Percentiles rank a stretch among this genome's conserved stretches.
phyloP scores from a whole-genome alignment of 495 filamentous ascomycete species.

The Tuber microsphaerosporum region DNA sequence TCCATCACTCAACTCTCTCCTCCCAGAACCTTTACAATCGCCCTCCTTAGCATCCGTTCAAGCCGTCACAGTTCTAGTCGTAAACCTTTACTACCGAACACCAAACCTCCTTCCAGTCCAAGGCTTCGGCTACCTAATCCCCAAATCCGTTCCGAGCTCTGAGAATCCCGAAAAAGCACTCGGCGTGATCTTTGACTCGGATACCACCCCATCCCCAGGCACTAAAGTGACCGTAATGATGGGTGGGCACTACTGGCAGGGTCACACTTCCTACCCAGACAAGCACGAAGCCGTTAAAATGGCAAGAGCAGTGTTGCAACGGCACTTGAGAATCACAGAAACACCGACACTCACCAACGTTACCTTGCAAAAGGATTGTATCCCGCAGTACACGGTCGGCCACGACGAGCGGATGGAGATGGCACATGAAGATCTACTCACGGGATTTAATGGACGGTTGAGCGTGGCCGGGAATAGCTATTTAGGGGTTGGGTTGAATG shows the following conservation, averaged over 20 bases:
- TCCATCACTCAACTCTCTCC: constrained; percentile 44
- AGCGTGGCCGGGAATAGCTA: constrained; percentile 77
- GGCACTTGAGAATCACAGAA: constrained; percentile 65
- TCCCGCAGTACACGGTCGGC: constrained; percentile 81
- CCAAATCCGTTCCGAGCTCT: constrained; percentile 57
- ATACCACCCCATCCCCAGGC: constrained; percentile 52
- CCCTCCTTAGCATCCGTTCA: constrained; percentile 50
- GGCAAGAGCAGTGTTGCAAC: constrained; percentile 59
- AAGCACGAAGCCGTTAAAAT: constrained; percentile 58
- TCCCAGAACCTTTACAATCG: constrained; percentile 26
- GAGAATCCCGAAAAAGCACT: constrained; percentile 79
- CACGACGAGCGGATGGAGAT: constrained; percentile 58
- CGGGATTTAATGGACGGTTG: constrained; percentile 57
- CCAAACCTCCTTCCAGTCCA: constrained; percentile 55
- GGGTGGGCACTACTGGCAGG: constrained; percentile 88
- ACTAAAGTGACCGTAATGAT: constrained; percentile 94
- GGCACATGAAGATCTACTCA: constrained; percentile 52
- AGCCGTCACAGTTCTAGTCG: constrained; percentile 76
- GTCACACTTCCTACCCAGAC: constrained; percentile 46
- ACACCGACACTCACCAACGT: constrained; percentile 52
- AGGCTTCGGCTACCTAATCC: constrained; percentile 90
- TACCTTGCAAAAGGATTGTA: constrained; percentile 65
- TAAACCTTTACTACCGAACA: constrained; percentile 76
- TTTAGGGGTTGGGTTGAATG: constrained; percentile 53
- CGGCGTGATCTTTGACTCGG: constrained; percentile 85